Base-by-base conservation (phyloP, 108 stramenopile species). In the Fragilaria radians region DNA sequence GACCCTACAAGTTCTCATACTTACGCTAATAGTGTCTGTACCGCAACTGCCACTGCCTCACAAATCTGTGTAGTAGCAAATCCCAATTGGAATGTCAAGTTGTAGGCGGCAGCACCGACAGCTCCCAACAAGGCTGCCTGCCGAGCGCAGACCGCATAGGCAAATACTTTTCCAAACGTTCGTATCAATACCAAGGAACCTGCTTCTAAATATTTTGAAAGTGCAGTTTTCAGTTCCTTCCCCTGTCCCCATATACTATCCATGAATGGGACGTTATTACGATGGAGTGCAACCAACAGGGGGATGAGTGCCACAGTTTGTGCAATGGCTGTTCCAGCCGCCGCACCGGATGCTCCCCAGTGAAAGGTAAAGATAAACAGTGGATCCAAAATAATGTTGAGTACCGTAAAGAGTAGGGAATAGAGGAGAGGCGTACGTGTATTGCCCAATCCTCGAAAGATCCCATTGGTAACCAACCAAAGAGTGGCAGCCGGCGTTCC, bases 391-490 rank as follows among this genome's bases (percentile, higher is more conserved):
- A 66, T 21, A 0, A 64, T 28, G 56, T 73, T 78, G 34, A 73
- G 17, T 1, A 65, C 46, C 14, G 59, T 70, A 49, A 69, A 65
- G 0, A 73, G 42, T 1, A 66, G 26, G 0, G 72, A 57, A 61
- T 67, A 79, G 21, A 48, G 29, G 45, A 79, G 21, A 28, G 77
- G 77, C 9, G 77, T 79, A 17, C 32, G n/a, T 28, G 77, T 73
- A 53, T 79, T 73, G 14, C 77, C 77, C 17, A 73, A 34, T n/a
- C 77, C 77, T 11, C 77, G 67, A 46, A 70, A 79, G 9, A 79
- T 55, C 21, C 72, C 68, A 46, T 63, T 74, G 1, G 59, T 19
- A 19, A 79, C 72, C 9, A 74, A 61, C 70, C 65, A 66, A 11
- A 74, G 30, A 3, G 73, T 74, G 26, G 77, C 49, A 22, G 72